These are phyloP conservation scores for Pseudogymnoascus pannorum DNA, from an alignment of 2,329 filamentous ascomycete species.

Conservation along the genomic window DNA sequence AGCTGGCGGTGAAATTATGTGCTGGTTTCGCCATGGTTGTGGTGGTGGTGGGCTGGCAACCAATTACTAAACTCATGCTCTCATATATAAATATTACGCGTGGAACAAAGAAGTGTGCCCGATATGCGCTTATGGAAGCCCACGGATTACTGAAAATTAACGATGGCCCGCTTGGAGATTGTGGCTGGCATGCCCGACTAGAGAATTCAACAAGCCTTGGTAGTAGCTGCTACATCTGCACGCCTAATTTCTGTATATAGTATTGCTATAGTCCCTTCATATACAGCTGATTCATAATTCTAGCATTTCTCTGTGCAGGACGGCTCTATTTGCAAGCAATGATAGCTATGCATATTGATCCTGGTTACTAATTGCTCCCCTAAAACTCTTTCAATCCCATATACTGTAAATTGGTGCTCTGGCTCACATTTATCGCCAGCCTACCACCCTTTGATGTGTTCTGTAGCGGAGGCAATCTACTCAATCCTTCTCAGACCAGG, in stretches of 20 bases:
- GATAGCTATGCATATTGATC: background rate
- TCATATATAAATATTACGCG: background rate
- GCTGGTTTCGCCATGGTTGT: background rate
- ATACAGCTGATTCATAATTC: background rate
- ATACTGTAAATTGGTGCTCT: background rate
- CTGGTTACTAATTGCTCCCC: background rate
- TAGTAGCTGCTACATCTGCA: background rate
- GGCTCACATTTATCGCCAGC: background rate
- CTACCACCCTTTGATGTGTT: background rate
- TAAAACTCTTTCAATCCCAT: background rate
- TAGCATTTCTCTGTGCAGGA: background rate
- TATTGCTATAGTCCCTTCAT: background rate
- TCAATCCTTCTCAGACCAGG: background rate
- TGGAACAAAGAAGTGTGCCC: background rate
- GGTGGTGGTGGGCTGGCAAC: background rate
- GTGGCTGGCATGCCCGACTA: background rate
- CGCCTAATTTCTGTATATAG: background rate
- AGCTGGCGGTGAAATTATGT: background rate
- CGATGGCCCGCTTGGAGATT: background rate
- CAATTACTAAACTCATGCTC: background rate
- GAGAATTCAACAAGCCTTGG: background rate
- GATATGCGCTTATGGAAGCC: background rate
- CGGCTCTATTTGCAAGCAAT: background rate
- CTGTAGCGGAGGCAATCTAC: background rate
- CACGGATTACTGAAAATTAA: background rate